A percentile compares a stretch with the other conserved stretches of the same genome.
Evolutionary conservation across 2,329 filamentous ascomycete genomes (phyloP).

Genomic region (Shiraia sp.): DNA sequence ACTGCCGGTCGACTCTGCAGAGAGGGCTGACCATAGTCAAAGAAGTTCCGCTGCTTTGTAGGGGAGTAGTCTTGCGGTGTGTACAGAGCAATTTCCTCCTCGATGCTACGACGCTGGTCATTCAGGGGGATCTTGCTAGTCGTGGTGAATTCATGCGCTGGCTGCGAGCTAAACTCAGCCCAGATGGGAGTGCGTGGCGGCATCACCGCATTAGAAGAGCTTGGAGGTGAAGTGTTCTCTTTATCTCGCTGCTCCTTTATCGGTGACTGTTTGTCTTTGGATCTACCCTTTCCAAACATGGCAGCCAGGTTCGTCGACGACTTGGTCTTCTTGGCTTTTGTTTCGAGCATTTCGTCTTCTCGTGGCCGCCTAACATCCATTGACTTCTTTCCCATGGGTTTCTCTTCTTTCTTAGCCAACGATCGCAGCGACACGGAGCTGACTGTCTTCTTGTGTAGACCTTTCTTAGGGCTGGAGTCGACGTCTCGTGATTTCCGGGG

Average conservation of each 20-base stretch:
- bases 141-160: slow-evolving; percentile 32
- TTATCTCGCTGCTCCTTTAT: slow-evolving; percentile 64
- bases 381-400: slow-evolving; percentile 34
- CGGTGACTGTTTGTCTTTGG: slow-evolving; percentile 61
- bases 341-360: slow-evolving; percentile 30
- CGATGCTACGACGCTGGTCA: slow-evolving; percentile 49
- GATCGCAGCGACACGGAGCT: slow-evolving; percentile 59
- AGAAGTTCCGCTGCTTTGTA: slow-evolving; percentile 65
- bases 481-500: slow-evolving; percentile 46
- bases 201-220: slow-evolving; percentile 49
- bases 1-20: slow-evolving; percentile 34
- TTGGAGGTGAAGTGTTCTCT: slow-evolving; percentile 74
- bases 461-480: slow-evolving; percentile 38
- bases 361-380: slow-evolving; percentile 33
- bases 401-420: slow-evolving; percentile 51
- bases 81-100: slow-evolving; percentile 62
- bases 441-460: slow-evolving; percentile 58
- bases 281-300: slow-evolving; percentile 73
- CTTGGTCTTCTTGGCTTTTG: slow-evolving; percentile 71
- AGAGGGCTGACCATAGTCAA: slow-evolving; percentile 54
- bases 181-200: slow-evolving; percentile 71
- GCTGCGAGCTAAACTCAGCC: slow-evolving; percentile 67
- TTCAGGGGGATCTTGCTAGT: slow-evolving; percentile 51
- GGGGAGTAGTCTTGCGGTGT: slow-evolving; percentile 64
- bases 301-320: slow-evolving; percentile 81